Base-by-base conservation (phyloP, 805 yeast genomes). In the Blastobotrys robertii region DNA sequence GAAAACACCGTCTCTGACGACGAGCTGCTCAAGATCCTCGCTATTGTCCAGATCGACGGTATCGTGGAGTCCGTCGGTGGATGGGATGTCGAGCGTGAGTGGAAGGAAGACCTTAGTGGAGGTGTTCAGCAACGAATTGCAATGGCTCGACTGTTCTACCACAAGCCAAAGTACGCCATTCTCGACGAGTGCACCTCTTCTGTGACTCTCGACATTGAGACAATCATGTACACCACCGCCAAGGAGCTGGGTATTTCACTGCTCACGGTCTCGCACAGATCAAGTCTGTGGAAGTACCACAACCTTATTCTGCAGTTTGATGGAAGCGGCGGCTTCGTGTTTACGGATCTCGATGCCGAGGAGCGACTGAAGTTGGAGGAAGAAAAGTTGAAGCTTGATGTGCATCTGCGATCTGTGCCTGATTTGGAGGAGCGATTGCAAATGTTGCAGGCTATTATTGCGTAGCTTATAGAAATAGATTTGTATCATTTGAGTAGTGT, bases 151-250 rank as follows among this genome's bases (percentile, higher is more conserved):
- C 70, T 88, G 62, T 88, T 84, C 58, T 88, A 87, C 58, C 96
- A 88, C 62, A 73, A 74, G 54, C 97, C 97, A 1, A 82, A 78
- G 60, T 88, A 87, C 69, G 97, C 97, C 0, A 95, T 88, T 19
- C 68, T 88, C 50, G 97, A 88, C 64, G 97, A 88, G 66, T 88
- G 96, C 62, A 88, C 97, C 1, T 85, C 95, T 3, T 90, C 95
- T 1, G 94, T 88, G 2, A 80, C 96, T 0, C 84, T 92, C 8
- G 84, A 82, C 47, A 81, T 87, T 77, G 97, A 88, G 59, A 85
- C 82, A 48, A 77, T 80, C 53, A 87, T 90, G 84, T 88, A 88
- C 56, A 63, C 77, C 41, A 81, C 82, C 55, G 95, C 96, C 0
- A 84, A 82, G 57, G 67, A 71, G 12, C 68, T 84, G 48, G 84